Percentiles rank a stretch among this genome's conserved stretches.
These are phyloP conservation scores for Dryas alaskensis DNA, from an alignment of 306 rosid species.

Conservation along the genomic window DNA sequence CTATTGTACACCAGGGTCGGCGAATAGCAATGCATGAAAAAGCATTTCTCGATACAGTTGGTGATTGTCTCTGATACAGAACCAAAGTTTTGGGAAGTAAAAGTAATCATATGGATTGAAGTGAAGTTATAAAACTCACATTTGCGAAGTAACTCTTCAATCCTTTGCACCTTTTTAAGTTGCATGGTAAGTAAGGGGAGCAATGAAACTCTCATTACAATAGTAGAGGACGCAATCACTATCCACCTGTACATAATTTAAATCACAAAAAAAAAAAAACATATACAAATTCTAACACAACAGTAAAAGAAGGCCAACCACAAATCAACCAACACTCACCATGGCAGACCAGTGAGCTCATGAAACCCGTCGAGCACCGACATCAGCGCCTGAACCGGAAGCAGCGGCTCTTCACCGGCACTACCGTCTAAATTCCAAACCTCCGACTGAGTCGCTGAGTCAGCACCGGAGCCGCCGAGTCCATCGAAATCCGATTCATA, in stretches of 20 bases:
- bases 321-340: constrained; percentile 41
- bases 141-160: constrained; percentile 50
- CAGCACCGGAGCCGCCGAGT: constrained; percentile 17
- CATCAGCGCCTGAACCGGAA: constrained; percentile 53
- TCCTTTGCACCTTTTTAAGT: constrained; percentile 60
- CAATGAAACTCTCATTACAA: constrained; percentile 60
- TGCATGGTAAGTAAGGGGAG: constrained; percentile 53
- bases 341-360: constrained; percentile 74
- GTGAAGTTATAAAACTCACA: constrained; percentile 52
- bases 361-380: constrained; percentile 65
- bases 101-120: neutral
- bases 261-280: neutral
- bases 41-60: no score
- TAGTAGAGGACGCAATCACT: constrained; percentile 61
- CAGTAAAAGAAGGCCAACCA: neutral
- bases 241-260: constrained; percentile 60
- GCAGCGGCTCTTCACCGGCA: constrained; percentile 29
- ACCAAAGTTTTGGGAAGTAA: no score
- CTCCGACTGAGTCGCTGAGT: constrained; percentile 33
- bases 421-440: constrained; percentile 20
- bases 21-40: neutral
- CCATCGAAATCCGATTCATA: constrained; percentile 31
- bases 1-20: neutral
- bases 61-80: no score
- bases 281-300: neutral